A percentile compares a stretch with the other conserved stretches of the same genome.
These are phyloP conservation scores for Mortierella claussenii DNA, from an alignment of 192 early-diverging fungal genomes.

Conservation along the genomic window DNA sequence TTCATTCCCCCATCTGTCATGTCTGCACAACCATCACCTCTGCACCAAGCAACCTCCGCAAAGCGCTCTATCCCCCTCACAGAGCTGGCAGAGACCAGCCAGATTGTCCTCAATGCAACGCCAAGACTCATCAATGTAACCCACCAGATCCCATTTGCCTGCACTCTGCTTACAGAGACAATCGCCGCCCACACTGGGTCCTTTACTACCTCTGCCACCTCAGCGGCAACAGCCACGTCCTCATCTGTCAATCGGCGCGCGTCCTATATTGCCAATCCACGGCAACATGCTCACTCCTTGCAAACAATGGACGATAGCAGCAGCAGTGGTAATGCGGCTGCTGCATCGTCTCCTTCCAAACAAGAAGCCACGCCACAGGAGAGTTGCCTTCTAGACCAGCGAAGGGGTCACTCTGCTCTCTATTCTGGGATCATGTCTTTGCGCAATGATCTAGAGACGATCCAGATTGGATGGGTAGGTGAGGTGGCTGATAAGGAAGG, in stretches of 20 bases:
- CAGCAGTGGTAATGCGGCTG: neutral
- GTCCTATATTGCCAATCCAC: neutral
- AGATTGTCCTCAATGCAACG: slow-evolving; percentile 36
- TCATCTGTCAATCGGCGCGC: slow-evolving; percentile 5
- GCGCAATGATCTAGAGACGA: slow-evolving; percentile 63
- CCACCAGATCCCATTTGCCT: slow-evolving; percentile 62
- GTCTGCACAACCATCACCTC: neutral
- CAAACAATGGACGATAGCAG: neutral
- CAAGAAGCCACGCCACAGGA: neutral
- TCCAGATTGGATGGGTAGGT: slow-evolving; percentile 83
- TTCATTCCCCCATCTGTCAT: neutral
- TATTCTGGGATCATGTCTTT: slow-evolving; percentile 86
- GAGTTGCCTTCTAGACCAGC: slow-evolving; percentile 60
- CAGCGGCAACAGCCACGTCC: neutral
- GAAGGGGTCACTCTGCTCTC: slow-evolving; percentile 90
- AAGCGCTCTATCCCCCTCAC: slow-evolving; percentile 25
- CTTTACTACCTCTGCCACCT: slow-evolving; percentile 2
- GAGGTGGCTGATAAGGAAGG: slow-evolving; percentile 62
- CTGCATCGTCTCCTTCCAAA: neutral
- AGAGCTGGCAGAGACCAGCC: slow-evolving; percentile 39
- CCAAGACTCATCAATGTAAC: slow-evolving; percentile 63
- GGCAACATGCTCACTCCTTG: neutral
- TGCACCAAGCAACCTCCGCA: neutral
- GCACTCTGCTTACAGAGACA: slow-evolving; percentile 28
- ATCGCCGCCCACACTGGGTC: neutral